These are phyloP conservation scores for Magnaporthales sp. DNA, from an alignment of 2,329 filamentous ascomycete species.

Conservation along the genomic window DNA sequence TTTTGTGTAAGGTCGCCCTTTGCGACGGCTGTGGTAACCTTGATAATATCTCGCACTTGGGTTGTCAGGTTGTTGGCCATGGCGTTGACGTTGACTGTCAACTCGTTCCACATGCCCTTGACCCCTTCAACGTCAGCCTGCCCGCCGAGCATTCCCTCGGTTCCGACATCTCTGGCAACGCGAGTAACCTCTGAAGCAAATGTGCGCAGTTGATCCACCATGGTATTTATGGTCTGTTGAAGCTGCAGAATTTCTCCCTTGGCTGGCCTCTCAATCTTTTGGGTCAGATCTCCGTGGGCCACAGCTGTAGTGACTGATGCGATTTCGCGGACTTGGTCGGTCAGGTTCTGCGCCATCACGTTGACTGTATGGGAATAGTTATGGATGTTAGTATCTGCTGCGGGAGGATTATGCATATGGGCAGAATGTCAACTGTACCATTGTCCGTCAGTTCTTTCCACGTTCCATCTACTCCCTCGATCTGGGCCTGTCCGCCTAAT, in stretches of 20 bases:
- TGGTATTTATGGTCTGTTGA: slow-evolving; percentile 81
- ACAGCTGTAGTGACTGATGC: slow-evolving; percentile 78
- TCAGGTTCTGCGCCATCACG: slow-evolving; percentile 76
- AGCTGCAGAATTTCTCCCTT: slow-evolving; percentile 75
- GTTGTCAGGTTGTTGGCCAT: slow-evolving; percentile 85
- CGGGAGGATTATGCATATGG: neutral
- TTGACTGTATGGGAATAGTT: slow-evolving; percentile 51
- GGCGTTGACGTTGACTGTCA: slow-evolving; percentile 79
- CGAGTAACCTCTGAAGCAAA: slow-evolving; percentile 80
- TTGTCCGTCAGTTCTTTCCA: slow-evolving; percentile 96
- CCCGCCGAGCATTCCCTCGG: slow-evolving; percentile 73
- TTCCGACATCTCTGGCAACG: slow-evolving; percentile 76
- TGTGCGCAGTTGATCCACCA: slow-evolving; percentile 77
- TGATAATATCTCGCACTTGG: slow-evolving; percentile 91
- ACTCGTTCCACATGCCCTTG: slow-evolving; percentile 81
- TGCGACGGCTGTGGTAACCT: slow-evolving; percentile 63
- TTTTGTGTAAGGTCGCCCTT: slow-evolving; percentile 93
- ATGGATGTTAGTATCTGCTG: slow-evolving; percentile 14
- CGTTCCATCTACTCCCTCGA: slow-evolving; percentile 89
- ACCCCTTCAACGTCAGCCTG: slow-evolving; percentile 79
- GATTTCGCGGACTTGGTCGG: slow-evolving; percentile 78
- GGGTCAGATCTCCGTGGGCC: slow-evolving; percentile 72
- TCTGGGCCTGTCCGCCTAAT: slow-evolving; percentile 86
- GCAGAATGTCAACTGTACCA: slow-evolving; percentile 31
- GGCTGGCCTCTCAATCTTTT: slow-evolving; percentile 75